Percentiles rank a stretch among this genome's conserved stretches.
Conservation (phyloP, 2,329 filamentous ascomycete species). For the Plectosphaerella sp. region DNA sequence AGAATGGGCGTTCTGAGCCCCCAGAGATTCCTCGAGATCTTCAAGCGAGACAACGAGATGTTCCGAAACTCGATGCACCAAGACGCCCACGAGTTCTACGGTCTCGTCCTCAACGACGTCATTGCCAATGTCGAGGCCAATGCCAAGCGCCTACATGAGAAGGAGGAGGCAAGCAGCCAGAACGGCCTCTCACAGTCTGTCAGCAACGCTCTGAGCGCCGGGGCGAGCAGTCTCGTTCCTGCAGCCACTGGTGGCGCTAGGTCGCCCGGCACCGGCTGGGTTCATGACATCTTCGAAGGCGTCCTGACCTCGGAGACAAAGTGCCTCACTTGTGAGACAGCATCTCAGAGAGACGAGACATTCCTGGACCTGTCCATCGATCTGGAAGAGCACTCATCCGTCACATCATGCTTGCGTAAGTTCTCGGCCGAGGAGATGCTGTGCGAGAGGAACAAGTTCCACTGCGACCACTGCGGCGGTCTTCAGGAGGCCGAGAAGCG, state of each 20-base stretch:
- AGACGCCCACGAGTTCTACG: slow-evolving; percentile 96
- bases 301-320: slow-evolving; percentile 93
- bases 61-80: slow-evolving; percentile 97
- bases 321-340: slow-evolving; percentile 92
- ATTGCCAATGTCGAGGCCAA: slow-evolving; percentile 92
- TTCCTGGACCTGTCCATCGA: slow-evolving; percentile 97
- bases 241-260: slow-evolving; percentile 36
- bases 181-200: slow-evolving; percentile 48
- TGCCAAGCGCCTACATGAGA: slow-evolving; percentile 58
- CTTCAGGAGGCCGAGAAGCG: slow-evolving; percentile 97
- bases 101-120: slow-evolving; percentile 90
- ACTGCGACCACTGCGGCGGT: slow-evolving; percentile 95
- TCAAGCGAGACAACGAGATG: slow-evolving; percentile 94
- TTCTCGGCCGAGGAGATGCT: slow-evolving; percentile 99
- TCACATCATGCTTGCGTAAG: slow-evolving; percentile 90
- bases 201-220: slow-evolving; percentile 28
- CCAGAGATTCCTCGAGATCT: slow-evolving; percentile 86
- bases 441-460: slow-evolving; percentile 97
- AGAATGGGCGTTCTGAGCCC: slow-evolving; percentile 89
- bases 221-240: slow-evolving; percentile 22
- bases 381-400: slow-evolving; percentile 89
- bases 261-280: slow-evolving; percentile 74
- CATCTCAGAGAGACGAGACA: slow-evolving; percentile 90
- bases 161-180: slow-evolving; percentile 34
- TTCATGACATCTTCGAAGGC: slow-evolving; percentile 95